These are phyloP conservation scores for Rhodotorula mucilaginosa DNA, from an alignment of 1,284 basidiomycete species.

Conservation along the genomic window DNA sequence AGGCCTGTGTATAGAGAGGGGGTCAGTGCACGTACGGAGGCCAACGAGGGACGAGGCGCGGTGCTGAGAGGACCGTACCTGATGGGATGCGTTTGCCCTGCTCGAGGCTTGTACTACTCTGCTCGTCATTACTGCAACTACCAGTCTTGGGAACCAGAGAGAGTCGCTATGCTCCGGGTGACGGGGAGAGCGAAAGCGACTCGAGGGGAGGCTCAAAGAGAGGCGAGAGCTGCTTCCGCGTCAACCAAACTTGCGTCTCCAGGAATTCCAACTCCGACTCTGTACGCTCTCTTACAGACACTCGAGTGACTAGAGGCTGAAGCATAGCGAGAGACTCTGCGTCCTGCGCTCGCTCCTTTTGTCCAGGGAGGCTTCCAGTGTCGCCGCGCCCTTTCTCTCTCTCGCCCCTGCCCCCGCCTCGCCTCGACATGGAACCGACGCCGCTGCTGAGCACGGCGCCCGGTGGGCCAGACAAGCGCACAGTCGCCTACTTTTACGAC, in stretches of 20 bases:
- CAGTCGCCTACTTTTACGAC: conserved; percentile 41
- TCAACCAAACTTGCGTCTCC: too few species aligned
- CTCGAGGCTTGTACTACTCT: background rate
- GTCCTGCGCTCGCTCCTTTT: too few species aligned
- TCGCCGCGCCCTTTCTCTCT: background rate
- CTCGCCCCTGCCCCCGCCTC: background rate
- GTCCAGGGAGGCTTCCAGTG: too few species aligned
- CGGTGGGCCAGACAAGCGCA: conserved; percentile 22
- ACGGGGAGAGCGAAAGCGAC: too few species aligned
- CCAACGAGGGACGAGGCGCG: too few species aligned
- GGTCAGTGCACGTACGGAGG: background rate
- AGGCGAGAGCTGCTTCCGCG: too few species aligned
- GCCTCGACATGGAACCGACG: background rate
- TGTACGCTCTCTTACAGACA: too few species aligned
- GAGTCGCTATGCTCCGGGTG: too few species aligned
- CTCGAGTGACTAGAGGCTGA: too few species aligned
- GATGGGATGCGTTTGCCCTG: background rate
- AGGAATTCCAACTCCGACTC: too few species aligned
- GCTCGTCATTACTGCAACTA: background rate
- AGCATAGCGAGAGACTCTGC: too few species aligned
- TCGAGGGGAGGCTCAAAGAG: too few species aligned
- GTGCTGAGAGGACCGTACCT: background rate
- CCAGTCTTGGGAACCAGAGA: background rate
- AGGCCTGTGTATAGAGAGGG: conserved; percentile 13
- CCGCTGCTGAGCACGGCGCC: conserved; percentile 10